These are phyloP conservation scores for Pelargonium citronellum DNA, from an alignment of 441 rosid genomes.

Conservation along the genomic window DNA sequence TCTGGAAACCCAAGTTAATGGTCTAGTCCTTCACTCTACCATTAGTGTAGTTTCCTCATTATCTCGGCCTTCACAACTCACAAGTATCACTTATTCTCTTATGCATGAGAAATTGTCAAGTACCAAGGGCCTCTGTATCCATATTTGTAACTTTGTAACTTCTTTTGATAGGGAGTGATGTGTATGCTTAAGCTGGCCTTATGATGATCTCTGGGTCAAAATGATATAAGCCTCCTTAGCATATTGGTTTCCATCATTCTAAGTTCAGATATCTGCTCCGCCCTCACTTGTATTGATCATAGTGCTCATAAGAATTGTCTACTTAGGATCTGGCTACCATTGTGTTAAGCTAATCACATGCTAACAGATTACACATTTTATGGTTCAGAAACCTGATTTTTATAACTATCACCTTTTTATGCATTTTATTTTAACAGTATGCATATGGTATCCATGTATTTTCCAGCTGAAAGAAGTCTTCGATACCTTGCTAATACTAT, in stretches of 20 bases:
- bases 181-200: no score
- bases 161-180: no score
- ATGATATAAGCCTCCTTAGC: neutral
- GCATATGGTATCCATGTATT: neutral
- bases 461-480: neutral
- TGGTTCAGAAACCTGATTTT: neutral
- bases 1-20: neutral
- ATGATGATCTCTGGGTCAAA: neutral
- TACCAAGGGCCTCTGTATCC: no score
- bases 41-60: neutral
- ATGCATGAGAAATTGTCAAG: neutral
- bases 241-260: neutral
- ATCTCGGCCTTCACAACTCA: neutral
- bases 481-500: neutral
- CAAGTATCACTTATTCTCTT: no score
- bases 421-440: neutral
- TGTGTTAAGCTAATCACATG: neutral
- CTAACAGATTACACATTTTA: neutral
- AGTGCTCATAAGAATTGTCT: neutral
- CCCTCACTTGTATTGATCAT: neutral
- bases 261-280: neutral
- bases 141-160: no score
- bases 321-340: neutral
- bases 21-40: neutral
- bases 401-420: neutral